Evolutionary conservation across 2,329 filamentous ascomycete species (phyloP).

Genomic region (Trichoderma koningii): DNA sequence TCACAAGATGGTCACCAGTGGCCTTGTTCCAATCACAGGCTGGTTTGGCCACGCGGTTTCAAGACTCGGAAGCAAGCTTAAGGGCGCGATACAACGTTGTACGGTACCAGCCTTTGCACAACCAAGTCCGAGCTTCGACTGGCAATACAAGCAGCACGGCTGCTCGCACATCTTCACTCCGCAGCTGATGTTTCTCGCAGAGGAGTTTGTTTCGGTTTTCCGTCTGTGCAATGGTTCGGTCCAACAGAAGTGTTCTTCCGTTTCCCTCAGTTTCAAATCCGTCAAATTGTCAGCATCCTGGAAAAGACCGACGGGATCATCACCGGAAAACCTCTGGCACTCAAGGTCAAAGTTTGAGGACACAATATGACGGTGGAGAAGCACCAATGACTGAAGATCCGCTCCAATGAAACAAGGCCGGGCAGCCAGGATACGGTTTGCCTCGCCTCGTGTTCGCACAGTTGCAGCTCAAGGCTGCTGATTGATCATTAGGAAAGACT

Average conservation of each 20-base stretch:
- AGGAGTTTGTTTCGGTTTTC: neutral
- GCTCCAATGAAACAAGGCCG: conserved; percentile 18
- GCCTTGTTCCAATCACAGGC: neutral
- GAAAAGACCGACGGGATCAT: conserved; percentile 1
- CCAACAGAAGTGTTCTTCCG: neutral
- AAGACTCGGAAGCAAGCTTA: conserved; percentile 22
- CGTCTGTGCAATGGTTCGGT: neutral
- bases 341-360: neutral
- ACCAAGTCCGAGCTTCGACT: neutral
- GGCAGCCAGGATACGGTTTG: conserved; percentile 8
- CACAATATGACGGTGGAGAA: conserved; percentile 11
- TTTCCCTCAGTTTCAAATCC: neutral
- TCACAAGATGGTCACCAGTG: conserved; percentile 18
- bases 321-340: conserved; percentile 2
- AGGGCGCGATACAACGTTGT: conserved; percentile 26
- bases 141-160: neutral
- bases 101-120: neutral
- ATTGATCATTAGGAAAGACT: conserved; percentile 2
- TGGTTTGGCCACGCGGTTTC: conserved; percentile 22
- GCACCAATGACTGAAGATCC: conserved; percentile 1
- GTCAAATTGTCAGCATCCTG: conserved; percentile 3
- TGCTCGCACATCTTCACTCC: neutral
- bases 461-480: conserved; percentile 15
- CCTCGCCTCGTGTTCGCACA: conserved; percentile 14
- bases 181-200: neutral